Conservation (phyloP, 148 eudicot genomes). For the Suaeda aralocaspica region DNA sequence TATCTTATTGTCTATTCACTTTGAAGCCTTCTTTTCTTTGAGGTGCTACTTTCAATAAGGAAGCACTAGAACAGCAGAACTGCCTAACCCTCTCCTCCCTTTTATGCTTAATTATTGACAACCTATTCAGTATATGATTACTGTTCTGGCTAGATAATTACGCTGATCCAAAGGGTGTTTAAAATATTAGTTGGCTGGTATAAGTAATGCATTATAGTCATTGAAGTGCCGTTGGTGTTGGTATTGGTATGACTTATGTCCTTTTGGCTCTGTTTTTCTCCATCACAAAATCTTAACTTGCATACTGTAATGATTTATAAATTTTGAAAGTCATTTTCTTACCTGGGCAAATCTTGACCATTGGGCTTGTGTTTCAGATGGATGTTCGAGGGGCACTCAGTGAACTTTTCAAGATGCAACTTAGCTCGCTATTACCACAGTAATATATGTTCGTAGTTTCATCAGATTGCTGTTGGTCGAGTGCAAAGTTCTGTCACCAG, state of each 20-base stretch:
- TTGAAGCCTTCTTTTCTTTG: neutral
- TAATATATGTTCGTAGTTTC: slow-evolving; percentile 14
- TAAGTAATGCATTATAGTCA: slow-evolving; percentile 1
- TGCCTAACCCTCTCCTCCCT: too few species aligned
- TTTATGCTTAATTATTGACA: too few species aligned
- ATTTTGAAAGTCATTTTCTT: neutral
- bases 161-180: neutral
- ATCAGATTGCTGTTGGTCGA: neutral
- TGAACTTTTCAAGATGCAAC: slow-evolving; percentile 74
- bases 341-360: neutral
- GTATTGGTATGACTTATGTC: neutral
- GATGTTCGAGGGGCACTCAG: slow-evolving; percentile 90
- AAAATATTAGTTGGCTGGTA: neutral
- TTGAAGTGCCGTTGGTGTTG: neutral
- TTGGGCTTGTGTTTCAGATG: slow-evolving; percentile 47
- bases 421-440: slow-evolving; percentile 52
- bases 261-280: neutral
- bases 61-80: neutral
- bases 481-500: neutral
- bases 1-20: too few species aligned
- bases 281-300: too few species aligned
- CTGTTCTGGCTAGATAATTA: neutral
- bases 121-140: too few species aligned
- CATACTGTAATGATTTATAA: too few species aligned
- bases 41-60: neutral